phyloP scores from a whole-genome alignment of 257 asterid species.

The Scutellaria minor region DNA sequence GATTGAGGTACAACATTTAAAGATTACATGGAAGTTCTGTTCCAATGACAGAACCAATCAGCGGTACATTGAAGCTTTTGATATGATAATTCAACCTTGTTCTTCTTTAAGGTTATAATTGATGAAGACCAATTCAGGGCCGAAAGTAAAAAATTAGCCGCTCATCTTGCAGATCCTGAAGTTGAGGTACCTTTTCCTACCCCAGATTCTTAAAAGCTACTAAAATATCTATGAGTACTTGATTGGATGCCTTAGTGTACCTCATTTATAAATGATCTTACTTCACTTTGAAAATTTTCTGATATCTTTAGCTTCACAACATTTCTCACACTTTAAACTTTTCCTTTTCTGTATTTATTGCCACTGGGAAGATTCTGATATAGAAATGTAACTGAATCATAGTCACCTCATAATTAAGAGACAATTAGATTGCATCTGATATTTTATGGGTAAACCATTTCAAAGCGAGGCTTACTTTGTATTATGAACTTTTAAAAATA shows the following conservation, averaged over 20 bases:
- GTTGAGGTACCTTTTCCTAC: constrained; percentile 69
- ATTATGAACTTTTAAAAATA: too few relatives aligned
- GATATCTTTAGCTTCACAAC: too few relatives aligned
- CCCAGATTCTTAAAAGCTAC: constrained; percentile 25
- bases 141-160: constrained; percentile 86
- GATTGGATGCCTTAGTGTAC: constrained; percentile 28
- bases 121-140: constrained; percentile 88
- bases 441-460: too few relatives aligned
- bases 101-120: constrained; percentile 62
- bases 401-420: too few relatives aligned
- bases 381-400: too few relatives aligned
- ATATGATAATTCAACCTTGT: constrained; percentile 16
- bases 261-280: constrained; percentile 11
- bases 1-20: constrained; percentile 67
- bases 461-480: too few relatives aligned
- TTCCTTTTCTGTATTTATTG: too few relatives aligned
- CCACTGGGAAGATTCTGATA: too few relatives aligned
- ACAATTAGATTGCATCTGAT: too few relatives aligned
- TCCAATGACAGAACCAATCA: neutral
- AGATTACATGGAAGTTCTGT: constrained; percentile 27
- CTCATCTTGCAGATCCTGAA: constrained; percentile 99
- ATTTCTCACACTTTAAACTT: too few relatives aligned
- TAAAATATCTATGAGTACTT: constrained; percentile 5
- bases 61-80: constrained; percentile 10
- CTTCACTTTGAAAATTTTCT: constrained; percentile 2